Evolutionary conservation across 306 rosid genomes (phyloP), one percentile per base, ranked within the genome.

Genomic region (Cicer chorassanicum): DNA sequence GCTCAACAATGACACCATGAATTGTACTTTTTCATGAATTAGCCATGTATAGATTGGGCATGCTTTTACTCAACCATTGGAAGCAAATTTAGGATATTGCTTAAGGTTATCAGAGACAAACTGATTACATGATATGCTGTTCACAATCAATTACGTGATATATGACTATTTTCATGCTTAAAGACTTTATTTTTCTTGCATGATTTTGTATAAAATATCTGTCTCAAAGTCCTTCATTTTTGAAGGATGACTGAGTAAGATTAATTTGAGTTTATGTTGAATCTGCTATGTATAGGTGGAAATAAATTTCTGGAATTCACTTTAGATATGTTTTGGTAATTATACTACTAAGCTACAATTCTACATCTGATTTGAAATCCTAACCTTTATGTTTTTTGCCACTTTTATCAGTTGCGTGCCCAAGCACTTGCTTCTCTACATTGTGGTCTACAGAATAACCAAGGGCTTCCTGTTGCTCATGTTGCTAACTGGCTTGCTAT

Each of bases 401-500:
- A 61, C 73, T 84, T 86, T 81, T 36, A 79, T 78, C 87, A 92
- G 99, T 82, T 94, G 75, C 90, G 96, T 38, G 87, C 97, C 42
- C 97, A 88, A 85, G 99, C 99, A 54, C 97, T 94, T 75, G 99
- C 97, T 79, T 92, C 95, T 81, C 79, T 94, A 70, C 99, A 92
- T 75, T 82, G 91, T 74, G 97, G 97, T 80, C 87, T 94, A 29
- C 97, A 85, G 86, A 89, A 90, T 85, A 91, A 83, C 81, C 97
- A 92, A 83, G 99, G 99, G 36, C 85, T 94, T 34, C 99, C 99
- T 34, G 74, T 94, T 76, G 63, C 85, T 21, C 95, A 86, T 77
- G 89, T 77, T 84, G 82, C 96, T 61, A 78, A 84, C 61, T 94
- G 99, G 99, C 90, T 94, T 75, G 96, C 92, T 29, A 82, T 94